Evolutionary conservation across 345 rosid species (phyloP).

Genomic region (Camelina laxa): DNA sequence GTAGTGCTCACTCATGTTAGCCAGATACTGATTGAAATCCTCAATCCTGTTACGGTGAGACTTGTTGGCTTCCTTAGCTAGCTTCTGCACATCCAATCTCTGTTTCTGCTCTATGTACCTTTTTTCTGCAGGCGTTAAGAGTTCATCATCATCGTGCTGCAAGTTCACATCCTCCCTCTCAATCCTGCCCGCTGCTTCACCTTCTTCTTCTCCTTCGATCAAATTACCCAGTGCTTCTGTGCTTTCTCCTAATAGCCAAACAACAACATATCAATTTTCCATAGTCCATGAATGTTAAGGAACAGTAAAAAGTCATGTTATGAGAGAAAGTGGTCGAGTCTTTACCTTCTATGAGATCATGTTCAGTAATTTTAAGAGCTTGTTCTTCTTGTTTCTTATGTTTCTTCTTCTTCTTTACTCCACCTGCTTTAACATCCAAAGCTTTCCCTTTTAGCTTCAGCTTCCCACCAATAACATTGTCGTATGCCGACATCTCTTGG

Average conservation of each 20-base stretch:
- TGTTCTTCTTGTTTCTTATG: slow-evolving; percentile 57
- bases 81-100: slow-evolving; percentile 59
- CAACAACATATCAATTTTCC: not conserved
- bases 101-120: slow-evolving; percentile 80
- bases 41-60: slow-evolving; percentile 88
- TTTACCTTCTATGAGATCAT: slow-evolving; percentile 59
- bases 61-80: slow-evolving; percentile 77
- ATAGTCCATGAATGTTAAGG: not conserved
- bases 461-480: slow-evolving; percentile 81
- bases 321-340: not conserved
- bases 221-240: slow-evolving; percentile 36
- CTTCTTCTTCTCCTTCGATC: slow-evolving; percentile 48
- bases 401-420: slow-evolving; percentile 80
- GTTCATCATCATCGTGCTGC: slow-evolving; percentile 49
- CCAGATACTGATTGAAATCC: slow-evolving; percentile 84
- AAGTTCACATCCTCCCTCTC: slow-evolving; percentile 53
- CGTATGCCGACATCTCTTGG: slow-evolving; percentile 67
- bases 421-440: slow-evolving; percentile 89
- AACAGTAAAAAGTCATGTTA: not conserved
- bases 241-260: slow-evolving; percentile 46
- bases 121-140: slow-evolving; percentile 68
- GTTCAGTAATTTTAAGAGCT: slow-evolving; percentile 46
- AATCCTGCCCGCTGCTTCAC: slow-evolving; percentile 45
- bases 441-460: slow-evolving; percentile 94
- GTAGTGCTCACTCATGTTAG: slow-evolving; percentile 90